These are phyloP conservation scores for Aspergillus cejpii DNA, from an alignment of 2,329 filamentous ascomycete species.

Conservation along the genomic window DNA sequence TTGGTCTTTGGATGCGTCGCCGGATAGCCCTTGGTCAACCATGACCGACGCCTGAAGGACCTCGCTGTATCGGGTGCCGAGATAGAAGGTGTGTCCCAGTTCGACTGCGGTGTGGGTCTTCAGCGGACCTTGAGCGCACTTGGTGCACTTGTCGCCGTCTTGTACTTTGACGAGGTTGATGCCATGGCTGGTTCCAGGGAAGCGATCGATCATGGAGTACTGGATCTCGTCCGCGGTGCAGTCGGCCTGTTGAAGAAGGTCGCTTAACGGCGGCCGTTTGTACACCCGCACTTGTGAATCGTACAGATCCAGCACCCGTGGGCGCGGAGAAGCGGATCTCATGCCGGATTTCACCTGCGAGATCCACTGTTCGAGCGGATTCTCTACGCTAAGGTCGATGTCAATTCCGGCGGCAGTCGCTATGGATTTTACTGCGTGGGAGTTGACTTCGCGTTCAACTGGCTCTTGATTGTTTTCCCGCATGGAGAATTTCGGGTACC, in stretches of 20 bases:
- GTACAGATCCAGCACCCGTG: slow-evolving; percentile 36
- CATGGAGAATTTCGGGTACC: slow-evolving; percentile 51
- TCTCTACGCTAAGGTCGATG: slow-evolving; percentile 64
- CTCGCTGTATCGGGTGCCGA: slow-evolving; percentile 79
- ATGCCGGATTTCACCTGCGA: slow-evolving; percentile 29
- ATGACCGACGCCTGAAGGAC: slow-evolving; percentile 62
- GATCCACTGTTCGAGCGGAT: slow-evolving; percentile 51
- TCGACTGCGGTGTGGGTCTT: slow-evolving; percentile 70
- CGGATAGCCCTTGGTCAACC: slow-evolving; percentile 30
- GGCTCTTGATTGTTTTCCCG: slow-evolving; percentile 27
- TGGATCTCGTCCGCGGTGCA: slow-evolving; percentile 28
- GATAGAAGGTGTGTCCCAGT: slow-evolving; percentile 88
- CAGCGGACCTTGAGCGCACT: slow-evolving; percentile 59
- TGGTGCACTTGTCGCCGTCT: slow-evolving; percentile 65
- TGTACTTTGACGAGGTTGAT: slow-evolving; percentile 61
- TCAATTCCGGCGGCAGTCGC: slow-evolving; percentile 50
- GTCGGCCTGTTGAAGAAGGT: slow-evolving; percentile 27
- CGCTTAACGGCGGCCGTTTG: slow-evolving; percentile 35
- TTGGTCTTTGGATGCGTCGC: slow-evolving; percentile 21
- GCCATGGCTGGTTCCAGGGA: slow-evolving; percentile 37
- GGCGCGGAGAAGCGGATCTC: slow-evolving; percentile 24
- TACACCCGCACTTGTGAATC: slow-evolving; percentile 38
- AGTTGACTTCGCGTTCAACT: slow-evolving; percentile 44
- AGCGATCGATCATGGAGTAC: slow-evolving; percentile 32
- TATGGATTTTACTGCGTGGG: slow-evolving; percentile 58